Conservation (phyloP, 2,329 filamentous ascomycete genomes). For the Hymenoscyphus repandus region DNA sequence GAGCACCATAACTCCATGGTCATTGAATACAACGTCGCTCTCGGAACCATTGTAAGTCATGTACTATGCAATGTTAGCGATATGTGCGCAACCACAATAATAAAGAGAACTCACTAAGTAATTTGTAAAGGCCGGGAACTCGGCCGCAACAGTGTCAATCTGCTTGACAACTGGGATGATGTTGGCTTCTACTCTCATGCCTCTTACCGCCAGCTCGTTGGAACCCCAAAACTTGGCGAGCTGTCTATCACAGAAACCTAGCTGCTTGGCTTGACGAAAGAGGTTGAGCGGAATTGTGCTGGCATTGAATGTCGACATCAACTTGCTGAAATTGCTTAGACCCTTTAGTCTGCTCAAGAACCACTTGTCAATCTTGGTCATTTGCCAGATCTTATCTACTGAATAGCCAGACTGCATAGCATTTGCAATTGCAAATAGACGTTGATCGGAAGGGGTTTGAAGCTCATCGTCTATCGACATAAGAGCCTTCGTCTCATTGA, state of each 20-base stretch:
- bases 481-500: conserved; percentile 83
- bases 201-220: conserved; percentile 85
- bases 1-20: conserved; percentile 86
- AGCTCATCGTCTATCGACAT: conserved; percentile 96
- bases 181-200: conserved; percentile 75
- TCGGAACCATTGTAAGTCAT: conserved; percentile 90
- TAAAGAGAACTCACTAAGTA: too few relatives aligned
- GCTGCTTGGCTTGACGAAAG: conserved; percentile 80
- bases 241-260: conserved; percentile 92
- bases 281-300: conserved; percentile 62
- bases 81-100: too few relatives aligned
- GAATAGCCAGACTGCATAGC: conserved; percentile 93
- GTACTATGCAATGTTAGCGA: too few relatives aligned
- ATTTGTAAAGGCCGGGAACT: conserved; percentile 92
- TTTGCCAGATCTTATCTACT: conserved; percentile 95
- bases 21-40: conserved; percentile 77
- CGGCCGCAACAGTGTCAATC: conserved; percentile 95
- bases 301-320: conserved; percentile 62
- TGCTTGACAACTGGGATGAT: conserved; percentile 92
- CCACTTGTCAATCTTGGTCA: conserved; percentile 99
- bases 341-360: conserved; percentile 90
- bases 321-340: conserved; percentile 80
- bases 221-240: conserved; percentile 91
- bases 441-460: conserved; percentile 95
- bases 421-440: conserved; percentile 94